Conservation (phyloP, 345 rosid species). For the Citrus medica region DNA sequence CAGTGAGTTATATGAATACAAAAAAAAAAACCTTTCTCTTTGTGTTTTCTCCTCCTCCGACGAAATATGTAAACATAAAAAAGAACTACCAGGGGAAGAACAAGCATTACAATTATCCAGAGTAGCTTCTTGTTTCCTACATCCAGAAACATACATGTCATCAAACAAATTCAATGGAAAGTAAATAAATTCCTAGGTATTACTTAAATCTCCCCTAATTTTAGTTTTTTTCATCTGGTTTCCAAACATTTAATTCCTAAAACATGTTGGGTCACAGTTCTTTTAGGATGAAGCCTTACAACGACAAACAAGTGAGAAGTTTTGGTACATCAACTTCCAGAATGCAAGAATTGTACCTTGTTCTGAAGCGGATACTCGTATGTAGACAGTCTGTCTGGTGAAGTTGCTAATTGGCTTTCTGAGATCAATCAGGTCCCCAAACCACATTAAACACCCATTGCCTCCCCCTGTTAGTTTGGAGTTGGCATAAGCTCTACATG, state of each 20-base stretch:
- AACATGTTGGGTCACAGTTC: not conserved
- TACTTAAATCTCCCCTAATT: not conserved
- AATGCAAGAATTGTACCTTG: not conserved
- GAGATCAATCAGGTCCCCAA: not conserved
- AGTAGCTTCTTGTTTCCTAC: not conserved
- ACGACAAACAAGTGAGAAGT: not conserved
- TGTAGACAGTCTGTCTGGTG: not conserved
- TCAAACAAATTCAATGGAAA: not conserved
- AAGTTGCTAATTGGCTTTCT: not conserved
- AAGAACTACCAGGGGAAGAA: not conserved
- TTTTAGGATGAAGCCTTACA: not conserved
- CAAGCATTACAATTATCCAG: slow-evolving; percentile 1
- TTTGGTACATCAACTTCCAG: not conserved
- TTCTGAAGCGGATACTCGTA: not conserved
- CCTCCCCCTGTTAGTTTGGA: not conserved
- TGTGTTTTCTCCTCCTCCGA: slow-evolving; percentile 7
- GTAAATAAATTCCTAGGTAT: not conserved
- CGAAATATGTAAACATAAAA: not conserved
- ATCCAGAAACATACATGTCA: not conserved
- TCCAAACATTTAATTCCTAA: not conserved
- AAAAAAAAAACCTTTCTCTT: slow-evolving; percentile 15
- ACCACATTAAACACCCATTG: not conserved
- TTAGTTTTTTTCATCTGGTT: too few species aligned
- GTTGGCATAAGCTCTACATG: not conserved
- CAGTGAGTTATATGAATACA: not conserved